Conservation (phyloP, 2,329 filamentous ascomycete genomes). For the Pseudopyrenochaeta lycopersici region DNA sequence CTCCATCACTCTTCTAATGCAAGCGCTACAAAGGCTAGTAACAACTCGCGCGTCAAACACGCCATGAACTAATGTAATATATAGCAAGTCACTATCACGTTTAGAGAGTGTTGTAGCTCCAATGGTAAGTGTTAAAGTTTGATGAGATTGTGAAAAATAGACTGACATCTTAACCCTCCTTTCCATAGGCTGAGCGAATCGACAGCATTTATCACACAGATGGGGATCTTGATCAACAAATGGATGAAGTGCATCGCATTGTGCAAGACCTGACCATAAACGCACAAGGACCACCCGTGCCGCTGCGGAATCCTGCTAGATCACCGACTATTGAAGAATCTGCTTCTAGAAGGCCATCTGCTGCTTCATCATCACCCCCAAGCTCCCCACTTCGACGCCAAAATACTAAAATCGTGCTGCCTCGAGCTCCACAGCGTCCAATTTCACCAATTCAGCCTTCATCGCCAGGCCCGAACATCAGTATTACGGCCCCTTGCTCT, state of each 20-base stretch:
- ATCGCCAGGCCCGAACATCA: slow-evolving; percentile 7
- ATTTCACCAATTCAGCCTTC: slow-evolving; percentile 5
- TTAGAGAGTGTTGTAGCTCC: slow-evolving; percentile 41
- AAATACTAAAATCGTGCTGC: slow-evolving; percentile 9
- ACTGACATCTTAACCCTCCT: too few relatives aligned
- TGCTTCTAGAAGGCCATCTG: not conserved
- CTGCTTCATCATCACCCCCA: not conserved
- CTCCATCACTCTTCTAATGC: slow-evolving; percentile 51
- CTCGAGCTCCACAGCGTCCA: slow-evolving; percentile 9
- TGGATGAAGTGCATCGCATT: slow-evolving; percentile 43
- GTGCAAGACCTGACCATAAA: slow-evolving; percentile 34
- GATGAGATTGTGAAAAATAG: too few relatives aligned
- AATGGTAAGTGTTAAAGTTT: slow-evolving; percentile 12
- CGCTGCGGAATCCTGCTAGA: slow-evolving; percentile 24
- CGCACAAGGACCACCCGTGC: slow-evolving; percentile 18
- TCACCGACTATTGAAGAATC: slow-evolving; percentile 18
- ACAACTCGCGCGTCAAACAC: not conserved
- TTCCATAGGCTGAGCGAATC: slow-evolving; percentile 34
- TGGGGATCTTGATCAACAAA: slow-evolving; percentile 33
- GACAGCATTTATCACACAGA: slow-evolving; percentile 36
- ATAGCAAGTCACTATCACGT: slow-evolving; percentile 46
- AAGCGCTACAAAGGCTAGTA: slow-evolving; percentile 53
- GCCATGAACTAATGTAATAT: slow-evolving; percentile 14
- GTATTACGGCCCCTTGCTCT: slow-evolving; percentile 13
- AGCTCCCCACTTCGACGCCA: slow-evolving; percentile 1